A percentile compares a stretch with the other conserved stretches of the same genome.
These are phyloP conservation scores for Edaphochlamys debaryana DNA, from an alignment of 139 green algal species.

Conservation along the genomic window DNA sequence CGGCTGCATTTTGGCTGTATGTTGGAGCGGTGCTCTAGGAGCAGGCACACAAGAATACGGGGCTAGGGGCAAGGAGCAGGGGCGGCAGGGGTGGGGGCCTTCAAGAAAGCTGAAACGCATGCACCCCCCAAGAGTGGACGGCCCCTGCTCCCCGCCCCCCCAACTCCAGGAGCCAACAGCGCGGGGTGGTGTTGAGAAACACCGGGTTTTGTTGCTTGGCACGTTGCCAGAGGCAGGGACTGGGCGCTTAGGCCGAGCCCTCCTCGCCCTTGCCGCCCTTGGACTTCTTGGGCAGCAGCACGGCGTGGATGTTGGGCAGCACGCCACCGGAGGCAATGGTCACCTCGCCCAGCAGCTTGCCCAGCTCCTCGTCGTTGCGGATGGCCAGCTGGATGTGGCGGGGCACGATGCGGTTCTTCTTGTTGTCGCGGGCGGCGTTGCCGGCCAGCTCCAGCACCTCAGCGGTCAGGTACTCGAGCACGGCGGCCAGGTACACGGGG, in stretches of 20 bases:
- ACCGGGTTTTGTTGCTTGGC: too few relatives aligned
- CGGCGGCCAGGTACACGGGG: slow-evolving; percentile 73
- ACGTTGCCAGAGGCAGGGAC: too few relatives aligned
- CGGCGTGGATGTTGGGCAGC: slow-evolving; percentile 84
- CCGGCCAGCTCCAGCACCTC: slow-evolving; percentile 99
- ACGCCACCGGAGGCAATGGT: slow-evolving; percentile 63
- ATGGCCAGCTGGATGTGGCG: slow-evolving; percentile 93
- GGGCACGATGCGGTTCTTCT: slow-evolving; percentile 87
- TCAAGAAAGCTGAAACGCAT: too few relatives aligned
- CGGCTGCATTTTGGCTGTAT: too few relatives aligned
- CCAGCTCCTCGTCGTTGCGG: slow-evolving; percentile 66
- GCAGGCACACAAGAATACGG: too few relatives aligned
- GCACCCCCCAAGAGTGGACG: too few relatives aligned
- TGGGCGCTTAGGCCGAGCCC: slow-evolving; percentile 6
- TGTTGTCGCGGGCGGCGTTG: slow-evolving; percentile 95
- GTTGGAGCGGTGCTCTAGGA: too few relatives aligned
- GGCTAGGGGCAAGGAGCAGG: too few relatives aligned
- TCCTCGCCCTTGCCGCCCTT: slow-evolving; percentile 47
- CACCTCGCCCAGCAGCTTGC: slow-evolving; percentile 72
- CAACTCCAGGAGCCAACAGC: too few relatives aligned
- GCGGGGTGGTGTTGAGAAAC: too few relatives aligned
- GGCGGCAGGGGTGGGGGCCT: too few relatives aligned
- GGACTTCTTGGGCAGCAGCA: slow-evolving; percentile 82
- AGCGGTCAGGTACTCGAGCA: slow-evolving; percentile 90
- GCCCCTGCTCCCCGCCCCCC: too few relatives aligned